Evolutionary conservation across 163 green algal genomes (phyloP), one percentile per base, ranked within the genome.

Genomic region (Scenedesmus sp.): DNA sequence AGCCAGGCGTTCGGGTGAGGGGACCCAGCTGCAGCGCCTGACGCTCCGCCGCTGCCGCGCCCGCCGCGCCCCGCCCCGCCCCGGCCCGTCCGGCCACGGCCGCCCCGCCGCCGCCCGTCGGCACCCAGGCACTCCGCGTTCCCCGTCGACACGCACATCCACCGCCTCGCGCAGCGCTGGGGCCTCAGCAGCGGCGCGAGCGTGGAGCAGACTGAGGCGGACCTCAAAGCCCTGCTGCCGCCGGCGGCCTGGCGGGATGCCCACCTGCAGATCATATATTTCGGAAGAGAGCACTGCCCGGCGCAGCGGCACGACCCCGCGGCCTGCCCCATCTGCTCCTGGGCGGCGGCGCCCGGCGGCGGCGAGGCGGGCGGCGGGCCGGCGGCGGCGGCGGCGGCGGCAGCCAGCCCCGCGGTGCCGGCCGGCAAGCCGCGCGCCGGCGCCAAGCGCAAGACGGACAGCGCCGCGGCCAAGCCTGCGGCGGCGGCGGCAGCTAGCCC

Each of bases 131-230:
- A 89, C 17, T 28, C 77, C 1, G 90, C 92, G 15, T 98, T 98
- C 76, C 93, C 94, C 9, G 93, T 97, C 22, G 94, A 98, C 85
- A 97, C 94, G 10, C 94, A 98, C 90, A 97, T 98, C 44, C 92
- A 97, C 88, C 87, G 90, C 5, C 29, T 73, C 2, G 57, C 36
- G 34, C 39, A 77, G 53, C 53, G 48, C 33, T 78, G 76, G 65
- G 76, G 65, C 28, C 57, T 83, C 14, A 78, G 74, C 74, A 72
- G 51, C 34, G 74, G 60, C 62, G 54, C 63, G 33, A 54, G 4
- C 22, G 74, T 77, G 22, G 76, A 77, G 57, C 66, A 75, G 53
- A 79, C 69, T 18, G 92, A 97, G 60, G 84, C 85, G 10, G 92
- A 97, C 83, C 80, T 97, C 3, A 96, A 96, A 83, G 65, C 82